These are phyloP conservation scores for Chaetomiaceae sp. DNA, from an alignment of 2,329 filamentous ascomycete genomes.

Conservation along the genomic window DNA sequence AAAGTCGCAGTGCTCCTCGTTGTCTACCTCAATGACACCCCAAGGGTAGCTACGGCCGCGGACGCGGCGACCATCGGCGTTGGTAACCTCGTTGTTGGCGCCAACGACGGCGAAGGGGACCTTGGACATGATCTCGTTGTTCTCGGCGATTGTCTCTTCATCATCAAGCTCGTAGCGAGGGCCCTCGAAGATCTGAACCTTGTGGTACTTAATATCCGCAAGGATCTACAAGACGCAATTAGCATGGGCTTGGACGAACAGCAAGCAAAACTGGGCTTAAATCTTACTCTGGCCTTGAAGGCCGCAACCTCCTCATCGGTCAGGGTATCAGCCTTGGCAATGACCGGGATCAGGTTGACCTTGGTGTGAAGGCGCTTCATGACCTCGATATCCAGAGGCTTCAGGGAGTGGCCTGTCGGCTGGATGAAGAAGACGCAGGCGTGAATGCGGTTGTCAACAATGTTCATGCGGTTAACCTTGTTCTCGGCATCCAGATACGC, in stretches of 20 bases:
- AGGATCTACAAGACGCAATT: conserved; percentile 64
- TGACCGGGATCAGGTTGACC: conserved; percentile 99
- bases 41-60: conserved; percentile 95
- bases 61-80: conserved; percentile 88
- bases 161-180: conserved; percentile 98
- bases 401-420: conserved; percentile 95
- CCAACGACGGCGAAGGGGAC: conserved; percentile 97
- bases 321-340: conserved; percentile 96
- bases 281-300: conserved; percentile 92
- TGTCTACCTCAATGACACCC: conserved; percentile 98
- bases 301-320: conserved; percentile 92
- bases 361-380: conserved; percentile 99
- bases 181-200: conserved; percentile 98
- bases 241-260: background rate
- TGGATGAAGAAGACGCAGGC: conserved; percentile 99
- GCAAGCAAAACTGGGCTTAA: background rate
- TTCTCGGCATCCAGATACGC: conserved; percentile 98
- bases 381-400: conserved; percentile 97
- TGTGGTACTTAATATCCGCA: conserved; percentile 92
- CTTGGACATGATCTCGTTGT: conserved; percentile 99
- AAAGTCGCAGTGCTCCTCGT: conserved; percentile 99
- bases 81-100: conserved; percentile 90
- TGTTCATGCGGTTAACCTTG: conserved; percentile 99
- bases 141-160: conserved; percentile 98
- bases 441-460: conserved; percentile 98